Base-by-base conservation (phyloP, 495 filamentous ascomycete genomes). In the Immersiella caudata region DNA sequence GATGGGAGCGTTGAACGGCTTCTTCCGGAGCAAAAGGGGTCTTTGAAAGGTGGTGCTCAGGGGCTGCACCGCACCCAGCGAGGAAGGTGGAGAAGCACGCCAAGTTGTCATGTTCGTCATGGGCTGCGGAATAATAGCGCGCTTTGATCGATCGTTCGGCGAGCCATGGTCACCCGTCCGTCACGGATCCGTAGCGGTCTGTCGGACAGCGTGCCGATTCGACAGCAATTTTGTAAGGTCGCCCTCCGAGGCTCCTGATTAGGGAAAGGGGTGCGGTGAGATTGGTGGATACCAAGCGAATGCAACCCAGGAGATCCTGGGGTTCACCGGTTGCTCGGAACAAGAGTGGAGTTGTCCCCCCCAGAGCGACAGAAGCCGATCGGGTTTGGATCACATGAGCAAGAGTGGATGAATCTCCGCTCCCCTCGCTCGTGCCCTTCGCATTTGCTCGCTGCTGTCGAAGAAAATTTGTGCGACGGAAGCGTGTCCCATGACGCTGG, bases 1-100 rank as follows among this genome's bases (percentile, higher is more conserved):
- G 71, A 85, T 86, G 83, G 81, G 80, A 16, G 78, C 78, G 54
- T 74, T 89, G 68, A 80, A 82, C 60, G 71, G 66, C 11, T 92
- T 92, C 62, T 89, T 89, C 68, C 79, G 78, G 66, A 76, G 75
- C 22, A 88, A 85, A 67, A 73, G 18, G 57, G 62, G 58, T 33
- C 27, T 26, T 20, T 36, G 56, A 51, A 22, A n/a, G 49, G 8
- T 8, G 29, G 29, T 33, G 8, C 29, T 8, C 29, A 33, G 29
- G 29, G 29, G 40, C 51, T 33, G 26, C 62, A 56, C 1, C 7
- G 8, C 12, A 6, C 33, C 9, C 3, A 24, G 21, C 56, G 52
- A 5, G 51, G 67, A 26, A 5, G 56, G 18, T 46, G 33, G 54
- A 57, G 33, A 49, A 56, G 52, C 8, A 11, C 11, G 55, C 29